Percentiles rank a stretch among this genome's conserved stretches.
Evolutionary conservation across 768 basidiomycete species (phyloP).

Genomic region (Hygrocybe punicea): DNA sequence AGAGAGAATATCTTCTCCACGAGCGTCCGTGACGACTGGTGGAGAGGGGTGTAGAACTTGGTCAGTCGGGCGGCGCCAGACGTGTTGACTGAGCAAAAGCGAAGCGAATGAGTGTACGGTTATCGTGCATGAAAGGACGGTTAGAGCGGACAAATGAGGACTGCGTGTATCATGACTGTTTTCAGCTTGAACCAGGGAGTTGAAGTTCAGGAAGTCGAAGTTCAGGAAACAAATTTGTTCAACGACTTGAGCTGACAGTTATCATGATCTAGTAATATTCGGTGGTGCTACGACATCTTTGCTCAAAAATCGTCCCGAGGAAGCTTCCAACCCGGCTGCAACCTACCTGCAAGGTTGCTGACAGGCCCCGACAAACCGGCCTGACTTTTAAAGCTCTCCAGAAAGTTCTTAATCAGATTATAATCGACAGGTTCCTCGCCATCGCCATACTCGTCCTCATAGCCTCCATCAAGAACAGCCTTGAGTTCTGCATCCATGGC

Average conservation of each 20-base stretch:
- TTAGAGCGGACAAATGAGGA: slow-evolving; percentile 67
- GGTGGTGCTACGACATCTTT: background rate
- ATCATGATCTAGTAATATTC: background rate
- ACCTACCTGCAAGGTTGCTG: slow-evolving; percentile 78
- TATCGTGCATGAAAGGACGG: slow-evolving; percentile 14
- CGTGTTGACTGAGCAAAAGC: slow-evolving; percentile 70
- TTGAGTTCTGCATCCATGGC: slow-evolving; percentile 88
- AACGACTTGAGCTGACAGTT: too few relatives aligned
- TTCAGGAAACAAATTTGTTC: too few relatives aligned
- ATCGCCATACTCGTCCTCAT: slow-evolving; percentile 54
- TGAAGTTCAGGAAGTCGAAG: too few relatives aligned
- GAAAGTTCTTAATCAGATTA: slow-evolving; percentile 90
- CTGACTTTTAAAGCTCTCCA: slow-evolving; percentile 95
- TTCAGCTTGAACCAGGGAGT: background rate
- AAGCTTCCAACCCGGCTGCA: slow-evolving; percentile 71
- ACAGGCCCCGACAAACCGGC: slow-evolving; percentile 88
- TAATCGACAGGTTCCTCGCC: slow-evolving; percentile 65
- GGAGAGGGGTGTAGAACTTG: slow-evolving; percentile 85
- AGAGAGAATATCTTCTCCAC: slow-evolving; percentile 89
- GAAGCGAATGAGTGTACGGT: slow-evolving; percentile 11
- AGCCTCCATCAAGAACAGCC: slow-evolving; percentile 52
- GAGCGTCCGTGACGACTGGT: slow-evolving; percentile 62
- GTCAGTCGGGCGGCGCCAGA: slow-evolving; percentile 80
- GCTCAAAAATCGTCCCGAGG: slow-evolving; percentile 60
- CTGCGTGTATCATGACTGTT: slow-evolving; percentile 71